phyloP scores from a whole-genome alignment of 192 early-diverging fungal species.

The Mycoemilia scoparia region DNA sequence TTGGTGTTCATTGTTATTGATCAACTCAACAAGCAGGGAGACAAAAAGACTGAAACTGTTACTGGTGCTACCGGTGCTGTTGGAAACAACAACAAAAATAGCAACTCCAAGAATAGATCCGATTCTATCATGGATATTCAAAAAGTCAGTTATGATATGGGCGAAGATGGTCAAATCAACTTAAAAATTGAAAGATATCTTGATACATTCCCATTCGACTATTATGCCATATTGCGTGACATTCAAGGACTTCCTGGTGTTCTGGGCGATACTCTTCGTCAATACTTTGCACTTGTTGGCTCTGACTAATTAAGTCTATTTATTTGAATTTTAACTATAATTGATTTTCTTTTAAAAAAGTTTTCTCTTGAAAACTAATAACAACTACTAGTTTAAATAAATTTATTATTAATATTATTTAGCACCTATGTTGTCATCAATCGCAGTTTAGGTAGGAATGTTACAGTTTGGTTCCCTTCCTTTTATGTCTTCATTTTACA shows the following conservation, averaged over 20 bases:
- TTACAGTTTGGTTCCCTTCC: too few species aligned
- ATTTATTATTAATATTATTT: too few species aligned
- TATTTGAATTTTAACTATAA: too few species aligned
- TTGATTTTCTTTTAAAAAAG: too few species aligned
- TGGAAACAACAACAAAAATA: constrained; percentile 22
- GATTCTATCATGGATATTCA: constrained; percentile 78
- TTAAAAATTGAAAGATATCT: constrained; percentile 70
- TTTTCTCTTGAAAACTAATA: too few species aligned
- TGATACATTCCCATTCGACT: constrained; percentile 96
- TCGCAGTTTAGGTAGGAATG: too few species aligned
- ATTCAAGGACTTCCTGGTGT: constrained; percentile 75
- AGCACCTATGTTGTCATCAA: too few species aligned
- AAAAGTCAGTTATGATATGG: constrained; percentile 59
- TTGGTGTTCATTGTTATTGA: constrained; percentile 93
- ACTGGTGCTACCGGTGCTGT: background rate
- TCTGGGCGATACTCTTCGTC: constrained; percentile 80
- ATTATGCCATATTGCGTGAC: constrained; percentile 82
- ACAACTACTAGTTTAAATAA: too few species aligned
- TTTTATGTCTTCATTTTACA: too few species aligned
- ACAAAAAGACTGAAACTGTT: constrained; percentile 20
- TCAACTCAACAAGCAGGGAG: constrained; percentile 52
- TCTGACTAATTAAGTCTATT: constrained; percentile 17
- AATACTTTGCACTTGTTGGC: constrained; percentile 81
- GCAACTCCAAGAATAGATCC: too few species aligned
- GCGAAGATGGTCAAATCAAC: constrained; percentile 35